Base-by-base conservation (phyloP, 208 protist species). In the Crithidia bombi region DNA sequence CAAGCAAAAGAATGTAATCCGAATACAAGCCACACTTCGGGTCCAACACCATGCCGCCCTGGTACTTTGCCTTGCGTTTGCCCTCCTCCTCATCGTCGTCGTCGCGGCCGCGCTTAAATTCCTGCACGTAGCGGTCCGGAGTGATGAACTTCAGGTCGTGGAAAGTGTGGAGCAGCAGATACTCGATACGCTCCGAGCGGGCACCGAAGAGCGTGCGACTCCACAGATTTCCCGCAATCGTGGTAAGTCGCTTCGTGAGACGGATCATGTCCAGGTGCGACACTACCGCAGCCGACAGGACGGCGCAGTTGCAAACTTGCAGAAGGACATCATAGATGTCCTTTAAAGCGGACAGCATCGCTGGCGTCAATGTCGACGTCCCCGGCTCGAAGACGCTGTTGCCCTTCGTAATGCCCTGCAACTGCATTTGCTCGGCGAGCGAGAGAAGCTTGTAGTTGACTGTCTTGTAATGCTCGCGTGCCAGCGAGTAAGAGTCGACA, bases 21-120 rank as follows among this genome's bases (percentile, higher is more conserved):
- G 99, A 97, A 83, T 99, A 99, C 52, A 99, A 95, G 33, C 98
- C 98, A 35, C 80, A 81, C 81, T 99, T 98, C 41, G 99, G 99
- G 43, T 99, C 97, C 11, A 99, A 73, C 59, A 99, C 94, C 90
- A 96, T 98, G 52, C 94, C 94, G 72, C 94, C 94, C 52, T 94
- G 88, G 68, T 97, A 98, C 75, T 98, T 96, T 14, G 92, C 82
- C 75, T 94, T 95, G 32, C 89, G 74, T 74, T 90, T 94, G 11
- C 65, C 90, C 12, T 89, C 89, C 25, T 89, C 93, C 28, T 65
- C 78, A 9, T 84, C 87, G 14, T 86, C 79, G 69, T 89, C 79
- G 23, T 89, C 78, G 44, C 85, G 83, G 43, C 79, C 66, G 62
- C 89, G 78, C 41, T 94, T 94, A 38, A 66, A 52, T 47, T 90